phyloP scores from a whole-genome alignment of 768 basidiomycete species.

The Tylopilus balloui region DNA sequence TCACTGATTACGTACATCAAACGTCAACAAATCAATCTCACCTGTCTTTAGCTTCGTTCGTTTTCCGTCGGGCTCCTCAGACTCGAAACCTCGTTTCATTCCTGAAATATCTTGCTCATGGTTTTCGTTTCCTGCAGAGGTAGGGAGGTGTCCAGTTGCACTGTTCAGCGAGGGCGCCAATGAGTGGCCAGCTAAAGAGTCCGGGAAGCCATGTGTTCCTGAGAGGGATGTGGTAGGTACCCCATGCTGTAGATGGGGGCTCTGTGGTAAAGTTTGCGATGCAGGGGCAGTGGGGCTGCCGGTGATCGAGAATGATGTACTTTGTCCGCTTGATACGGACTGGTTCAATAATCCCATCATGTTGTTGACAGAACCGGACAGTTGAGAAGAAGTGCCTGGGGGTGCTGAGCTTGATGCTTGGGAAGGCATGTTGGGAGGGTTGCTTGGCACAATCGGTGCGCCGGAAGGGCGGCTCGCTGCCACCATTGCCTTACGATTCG shows the following conservation, averaged over 20 bases:
- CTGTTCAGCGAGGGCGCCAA: conserved; percentile 12
- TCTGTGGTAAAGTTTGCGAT: conserved; percentile 30
- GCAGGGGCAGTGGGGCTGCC: conserved; percentile 23
- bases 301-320: conserved; percentile 15
- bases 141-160: conserved; percentile 9
- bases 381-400: conserved; percentile 20
- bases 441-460: conserved; percentile 11
- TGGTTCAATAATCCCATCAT: conserved; percentile 28
- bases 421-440: conserved; percentile 14
- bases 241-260: conserved; percentile 27
- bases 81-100: conserved; percentile 68
- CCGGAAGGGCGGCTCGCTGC: conserved; percentile 34
- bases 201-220: conserved; percentile 26
- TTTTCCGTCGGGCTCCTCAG: conserved; percentile 63
- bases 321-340: conserved; percentile 19
- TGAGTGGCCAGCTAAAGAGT: conserved; percentile 21
- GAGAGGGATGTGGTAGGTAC: conserved; percentile 18
- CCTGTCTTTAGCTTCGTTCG: conserved; percentile 71
- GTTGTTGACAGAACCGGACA: conserved; percentile 13
- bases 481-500: conserved; percentile 52
- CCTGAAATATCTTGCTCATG: conserved; percentile 61
- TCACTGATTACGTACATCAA: conserved; percentile 24
- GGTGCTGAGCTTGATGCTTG: conserved; percentile 12
- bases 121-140: conserved; percentile 18
- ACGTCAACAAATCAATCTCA: conserved; percentile 35